phyloP scores from a whole-genome alignment of 352 stramenopile genomes.

The Phytophthora citrophthora region DNA sequence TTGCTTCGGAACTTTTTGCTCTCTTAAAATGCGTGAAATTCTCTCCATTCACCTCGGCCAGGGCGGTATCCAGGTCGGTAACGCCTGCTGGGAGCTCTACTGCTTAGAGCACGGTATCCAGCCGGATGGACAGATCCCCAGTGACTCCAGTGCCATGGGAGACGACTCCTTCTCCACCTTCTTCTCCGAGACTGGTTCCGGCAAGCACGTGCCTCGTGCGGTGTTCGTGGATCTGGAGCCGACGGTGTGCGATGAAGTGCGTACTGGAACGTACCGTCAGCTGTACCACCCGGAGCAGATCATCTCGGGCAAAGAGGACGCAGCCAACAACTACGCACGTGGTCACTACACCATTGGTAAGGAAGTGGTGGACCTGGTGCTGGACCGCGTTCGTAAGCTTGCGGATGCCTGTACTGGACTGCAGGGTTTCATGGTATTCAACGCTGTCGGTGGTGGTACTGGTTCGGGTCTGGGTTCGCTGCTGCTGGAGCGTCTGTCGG shows the following conservation, averaged over 20 bases:
- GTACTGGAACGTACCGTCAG: constrained; percentile 95
- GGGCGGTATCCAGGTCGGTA: constrained; percentile 85
- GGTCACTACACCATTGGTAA: constrained; percentile 95
- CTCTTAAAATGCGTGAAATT: not conserved
- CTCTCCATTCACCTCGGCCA: constrained; percentile 94
- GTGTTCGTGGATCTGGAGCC: constrained; percentile 98
- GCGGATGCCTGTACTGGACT: constrained; percentile 97
- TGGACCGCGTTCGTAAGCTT: constrained; percentile 97
- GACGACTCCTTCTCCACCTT: constrained; percentile 81
- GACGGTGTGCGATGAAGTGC: constrained; percentile 97
- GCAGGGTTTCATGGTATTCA: constrained; percentile 98
- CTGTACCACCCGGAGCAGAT: constrained; percentile 99
- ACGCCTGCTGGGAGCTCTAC: constrained; percentile 94
- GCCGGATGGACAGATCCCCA: constrained; percentile 88
- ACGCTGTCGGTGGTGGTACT: constrained; percentile 97
- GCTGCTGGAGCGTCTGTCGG: constrained; percentile 95
- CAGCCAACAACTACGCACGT: constrained; percentile 92
- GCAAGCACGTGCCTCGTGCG: constrained; percentile 61
- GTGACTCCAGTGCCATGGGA: constrained; percentile 83
- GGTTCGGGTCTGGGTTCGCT: constrained; percentile 97
- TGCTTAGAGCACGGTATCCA: constrained; percentile 94
- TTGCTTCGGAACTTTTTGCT: constrained; percentile 39
- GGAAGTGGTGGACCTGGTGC: constrained; percentile 95
- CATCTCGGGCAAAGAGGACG: constrained; percentile 98
- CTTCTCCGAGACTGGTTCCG: constrained; percentile 90